Conservation (phyloP, 768 basidiomycete genomes). For the Kwoniella heveanensis region DNA sequence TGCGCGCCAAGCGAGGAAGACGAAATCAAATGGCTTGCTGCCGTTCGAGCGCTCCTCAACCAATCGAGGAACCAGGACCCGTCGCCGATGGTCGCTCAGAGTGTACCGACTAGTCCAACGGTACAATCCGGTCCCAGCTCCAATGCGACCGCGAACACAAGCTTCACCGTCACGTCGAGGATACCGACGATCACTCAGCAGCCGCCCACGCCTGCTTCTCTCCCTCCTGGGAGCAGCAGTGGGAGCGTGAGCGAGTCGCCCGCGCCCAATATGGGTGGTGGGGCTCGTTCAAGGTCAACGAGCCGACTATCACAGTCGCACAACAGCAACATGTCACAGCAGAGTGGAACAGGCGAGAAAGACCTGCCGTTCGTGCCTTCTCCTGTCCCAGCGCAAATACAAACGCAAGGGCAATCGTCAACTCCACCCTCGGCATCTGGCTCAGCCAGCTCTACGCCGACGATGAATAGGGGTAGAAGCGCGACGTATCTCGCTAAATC, state of each 20-base stretch:
- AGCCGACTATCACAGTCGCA: not conserved
- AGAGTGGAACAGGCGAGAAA: not conserved
- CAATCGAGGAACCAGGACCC: conserved; percentile 56
- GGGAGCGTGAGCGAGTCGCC: not conserved
- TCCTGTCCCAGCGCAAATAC: conserved; percentile 1
- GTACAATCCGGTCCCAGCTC: not conserved
- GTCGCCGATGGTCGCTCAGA: not conserved
- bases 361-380: not conserved
- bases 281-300: not conserved
- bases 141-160: not conserved
- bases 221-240: conserved; percentile 5
- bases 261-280: conserved; percentile 3
- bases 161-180: not conserved
- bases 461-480: conserved; percentile 39
- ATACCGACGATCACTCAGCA: conserved; percentile 31
- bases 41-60: conserved; percentile 81
- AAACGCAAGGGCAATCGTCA: not conserved
- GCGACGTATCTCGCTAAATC: conserved; percentile 56
- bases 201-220: conserved; percentile 32
- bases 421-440: not conserved
- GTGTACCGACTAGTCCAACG: not conserved
- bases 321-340: not conserved
- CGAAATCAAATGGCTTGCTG: conserved; percentile 97
- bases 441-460: conserved; percentile 1
- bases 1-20: conserved; percentile 97